Base-by-base conservation (phyloP, 345 rosid genomes). In the Eutrema japonicum region DNA sequence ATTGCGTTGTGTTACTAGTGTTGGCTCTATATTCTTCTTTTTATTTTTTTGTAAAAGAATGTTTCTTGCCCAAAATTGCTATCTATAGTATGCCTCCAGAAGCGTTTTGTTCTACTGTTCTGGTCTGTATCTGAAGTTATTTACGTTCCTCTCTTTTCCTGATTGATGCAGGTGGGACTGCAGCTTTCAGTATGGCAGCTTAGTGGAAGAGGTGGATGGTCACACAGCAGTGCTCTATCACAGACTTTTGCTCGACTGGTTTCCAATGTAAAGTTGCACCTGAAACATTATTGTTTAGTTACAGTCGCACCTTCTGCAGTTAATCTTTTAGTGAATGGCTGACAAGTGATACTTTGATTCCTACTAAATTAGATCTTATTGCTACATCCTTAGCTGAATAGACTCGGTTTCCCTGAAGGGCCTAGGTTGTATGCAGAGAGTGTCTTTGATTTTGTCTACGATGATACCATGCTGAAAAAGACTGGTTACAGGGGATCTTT, bases 151-250 rank as follows among this genome's bases (percentile, higher is more conserved):
- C 54, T 57, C 61, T 58, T 75, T 10, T 59, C 26, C 26, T 58
- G 46, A 71, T 67, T 40, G 69, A 56, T 82, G 79, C 88, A 96
- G 99, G 84, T 96, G 99, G 99, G 99, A 96, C 78, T 86, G 95
- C 84, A 96, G 97, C 79, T 96, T 96, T 80, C 96, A 87, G 59
- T 76, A 76, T 81, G 98, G 99, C 72, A 92, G 96, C 78, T 82
- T 96, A 80, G 99, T 96, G 75, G 99, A 96, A 86, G 99, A 96
- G 85, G 99, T 96, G 49, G 99, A 96, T 84, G 99, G 99, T 59
- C 99, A 92, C 73, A 96, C 97, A 38, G 99, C 99, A 69, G 79
- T 96, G 81, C 88, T 96, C 66, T 92, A 96, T 83, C 98, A 92
- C 70, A 85, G 88, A 74, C 96, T 96, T 82, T 89, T 89, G 83